Evolutionary conservation across 2,329 filamentous ascomycete genomes (phyloP).

Genomic region (Hypomyces perniciosus): DNA sequence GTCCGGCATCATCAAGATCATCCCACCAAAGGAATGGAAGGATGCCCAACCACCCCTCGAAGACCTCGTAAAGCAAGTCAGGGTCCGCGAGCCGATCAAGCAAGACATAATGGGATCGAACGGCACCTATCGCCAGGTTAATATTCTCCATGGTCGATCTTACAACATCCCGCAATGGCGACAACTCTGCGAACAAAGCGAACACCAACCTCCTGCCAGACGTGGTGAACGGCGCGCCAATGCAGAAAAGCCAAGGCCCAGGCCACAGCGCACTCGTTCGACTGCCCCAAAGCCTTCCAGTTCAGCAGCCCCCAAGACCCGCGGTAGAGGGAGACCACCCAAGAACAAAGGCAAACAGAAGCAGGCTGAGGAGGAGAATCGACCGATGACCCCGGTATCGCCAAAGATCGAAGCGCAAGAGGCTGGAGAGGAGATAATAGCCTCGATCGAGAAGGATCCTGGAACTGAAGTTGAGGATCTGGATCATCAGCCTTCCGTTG

Average conservation of each 20-base stretch:
- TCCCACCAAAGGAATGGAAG: slow-evolving; percentile 91
- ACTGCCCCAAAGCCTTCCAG: slow-evolving; percentile 26
- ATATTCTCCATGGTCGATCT: slow-evolving; percentile 90
- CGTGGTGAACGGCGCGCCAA: slow-evolving; percentile 73
- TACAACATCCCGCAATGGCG: slow-evolving; percentile 98
- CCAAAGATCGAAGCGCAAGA: slow-evolving; percentile 36
- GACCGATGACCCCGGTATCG: slow-evolving; percentile 55
- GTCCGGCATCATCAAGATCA: slow-evolving; percentile 92
- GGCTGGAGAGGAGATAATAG: slow-evolving; percentile 29
- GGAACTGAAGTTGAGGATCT: slow-evolving; percentile 39
- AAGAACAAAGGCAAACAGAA: slow-evolving; percentile 34
- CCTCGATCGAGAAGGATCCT: slow-evolving; percentile 46
- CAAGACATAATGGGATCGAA: slow-evolving; percentile 96
- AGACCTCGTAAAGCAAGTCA: slow-evolving; percentile 83
- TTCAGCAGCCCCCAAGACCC: slow-evolving; percentile 32
- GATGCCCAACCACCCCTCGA: slow-evolving; percentile 71
- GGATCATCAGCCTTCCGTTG: slow-evolving; percentile 33
- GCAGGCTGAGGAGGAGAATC: slow-evolving; percentile 40
- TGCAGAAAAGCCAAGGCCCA: slow-evolving; percentile 47
- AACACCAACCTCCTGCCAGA: slow-evolving; percentile 89
- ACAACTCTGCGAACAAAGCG: slow-evolving; percentile 84
- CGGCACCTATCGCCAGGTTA: slow-evolving; percentile 93
- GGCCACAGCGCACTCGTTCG: slow-evolving; percentile 35
- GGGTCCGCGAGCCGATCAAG: slow-evolving; percentile 93
- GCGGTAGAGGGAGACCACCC: slow-evolving; percentile 34